Evolutionary conservation across 2,329 filamentous ascomycete species (phyloP).

Genomic region (Lecanoromycetidae sp.): DNA sequence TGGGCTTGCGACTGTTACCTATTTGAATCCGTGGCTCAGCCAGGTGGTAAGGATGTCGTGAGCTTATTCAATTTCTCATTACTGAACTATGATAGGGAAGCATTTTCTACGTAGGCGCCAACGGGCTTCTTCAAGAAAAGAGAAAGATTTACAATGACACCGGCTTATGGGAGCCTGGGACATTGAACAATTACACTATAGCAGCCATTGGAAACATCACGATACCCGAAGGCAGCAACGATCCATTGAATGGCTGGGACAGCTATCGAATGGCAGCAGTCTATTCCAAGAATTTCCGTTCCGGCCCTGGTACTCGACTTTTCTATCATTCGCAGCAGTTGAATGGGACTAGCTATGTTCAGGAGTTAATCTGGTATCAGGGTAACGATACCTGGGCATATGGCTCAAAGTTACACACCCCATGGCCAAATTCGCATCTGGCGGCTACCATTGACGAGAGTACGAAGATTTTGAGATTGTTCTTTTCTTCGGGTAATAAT

Average conservation of each 20-base stretch:
- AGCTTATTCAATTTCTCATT: background rate
- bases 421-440: constrained; percentile 15
- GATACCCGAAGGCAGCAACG: background rate
- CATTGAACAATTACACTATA: constrained; percentile 7
- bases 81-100: constrained; percentile 8
- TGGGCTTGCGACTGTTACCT: constrained; percentile 16
- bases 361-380: constrained; percentile 18
- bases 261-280: constrained; percentile 16
- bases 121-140: constrained; percentile 17
- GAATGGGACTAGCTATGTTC: constrained; percentile 15
- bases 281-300: constrained; percentile 16
- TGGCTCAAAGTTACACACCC: constrained; percentile 8
- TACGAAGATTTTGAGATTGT: constrained; percentile 14
- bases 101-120: constrained; percentile 16
- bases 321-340: constrained; percentile 15
- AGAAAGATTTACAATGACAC: constrained; percentile 9
- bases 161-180: constrained; percentile 14
- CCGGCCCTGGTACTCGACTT: constrained; percentile 15
- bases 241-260: constrained; percentile 15
- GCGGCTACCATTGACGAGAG: constrained; percentile 17
- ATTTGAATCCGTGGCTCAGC: constrained; percentile 13
- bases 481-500: constrained; percentile 15
- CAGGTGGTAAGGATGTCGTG: constrained; percentile 9
- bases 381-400: constrained; percentile 14
- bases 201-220: constrained; percentile 9